Base-by-base conservation (phyloP, 192 early-diverging fungal species). In the Chytriomyces sp. region DNA sequence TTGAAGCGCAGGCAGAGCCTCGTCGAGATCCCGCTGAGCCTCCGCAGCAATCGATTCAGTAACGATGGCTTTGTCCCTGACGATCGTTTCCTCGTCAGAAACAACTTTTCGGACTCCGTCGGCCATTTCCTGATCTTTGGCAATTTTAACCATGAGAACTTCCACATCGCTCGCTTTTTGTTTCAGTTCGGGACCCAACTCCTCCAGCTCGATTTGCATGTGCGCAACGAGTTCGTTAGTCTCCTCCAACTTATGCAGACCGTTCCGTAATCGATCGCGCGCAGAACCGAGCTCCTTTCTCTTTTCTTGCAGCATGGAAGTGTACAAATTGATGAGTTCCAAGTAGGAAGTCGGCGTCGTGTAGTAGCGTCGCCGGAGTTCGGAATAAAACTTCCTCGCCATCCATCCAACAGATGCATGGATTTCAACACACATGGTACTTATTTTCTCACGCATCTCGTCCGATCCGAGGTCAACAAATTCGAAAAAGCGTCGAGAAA, bases 101-200 rank as follows among this genome's bases (percentile, higher is more conserved):
- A 89, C 88, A 28, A 88, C 83, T 72, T 86, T 88, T 63, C 86
- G 64, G 0, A 89, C 88, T n/a, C 88, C 88, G 64, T 89, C 88
- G 44, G 88, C 88, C 10, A 81, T 86, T 78, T 89, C 88, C 75
- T 89, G 88, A 74, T 89, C 88, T 70, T 89, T 89, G 3, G 85
- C 85, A 26, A 89, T 89, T 70, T 89, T 87, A 6, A 89, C 82
- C 88, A 89, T 89, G 45, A 89, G 76, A 6, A 69, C 77, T 77
- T 89, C 88, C 4, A 83, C 83, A 71, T 89, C 88, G 9, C 69
- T 76, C 9, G 88, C 86, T 43, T 84, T 81, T 45, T 79, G 66
- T 62, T 88, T 88, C 43, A 89, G 77, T 61, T 86, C 86, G 9
- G 88, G 88, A 6, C 86, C 86, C 10, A 89, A 72, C 9, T 78